These are phyloP conservation scores for Entomortierella parvispora DNA, from an alignment of 192 early-diverging fungal genomes.

Conservation along the genomic window DNA sequence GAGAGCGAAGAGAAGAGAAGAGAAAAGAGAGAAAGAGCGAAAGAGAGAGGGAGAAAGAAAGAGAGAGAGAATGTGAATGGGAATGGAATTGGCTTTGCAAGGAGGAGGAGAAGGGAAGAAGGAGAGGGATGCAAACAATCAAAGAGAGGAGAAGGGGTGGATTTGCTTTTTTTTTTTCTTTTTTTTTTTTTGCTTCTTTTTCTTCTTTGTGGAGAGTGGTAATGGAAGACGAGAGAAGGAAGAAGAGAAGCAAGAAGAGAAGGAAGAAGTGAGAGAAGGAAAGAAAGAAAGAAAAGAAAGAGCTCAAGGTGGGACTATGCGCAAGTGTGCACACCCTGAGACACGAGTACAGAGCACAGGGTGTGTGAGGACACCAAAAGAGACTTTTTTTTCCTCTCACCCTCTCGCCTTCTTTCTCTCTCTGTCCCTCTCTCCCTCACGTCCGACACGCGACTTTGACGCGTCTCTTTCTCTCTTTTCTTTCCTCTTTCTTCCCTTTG, in stretches of 20 bases:
- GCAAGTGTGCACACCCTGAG: too few relatives aligned
- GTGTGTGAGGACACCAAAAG: too few relatives aligned
- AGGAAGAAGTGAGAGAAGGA: too few relatives aligned
- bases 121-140: not conserved
- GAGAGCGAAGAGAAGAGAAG: not conserved
- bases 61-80: conserved; percentile 4
- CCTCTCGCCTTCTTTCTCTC: not conserved
- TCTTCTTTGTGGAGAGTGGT: not conserved
- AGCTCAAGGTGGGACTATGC: too few relatives aligned
- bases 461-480: too few relatives aligned
- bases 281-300: too few relatives aligned
- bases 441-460: too few relatives aligned
- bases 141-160: not conserved
- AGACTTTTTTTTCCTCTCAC: too few relatives aligned
- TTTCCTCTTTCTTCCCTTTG: too few relatives aligned
- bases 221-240: not conserved
- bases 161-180: not conserved
- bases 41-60: not conserved
- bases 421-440: not conserved
- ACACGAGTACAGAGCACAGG: too few relatives aligned
- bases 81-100: not conserved
- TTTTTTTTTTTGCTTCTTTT: not conserved
- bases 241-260: too few relatives aligned
- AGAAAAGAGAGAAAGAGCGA: not conserved
- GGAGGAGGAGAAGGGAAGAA: not conserved